Conservation (phyloP, 805 yeast species). For the Maudiozyma turicensis region DNA sequence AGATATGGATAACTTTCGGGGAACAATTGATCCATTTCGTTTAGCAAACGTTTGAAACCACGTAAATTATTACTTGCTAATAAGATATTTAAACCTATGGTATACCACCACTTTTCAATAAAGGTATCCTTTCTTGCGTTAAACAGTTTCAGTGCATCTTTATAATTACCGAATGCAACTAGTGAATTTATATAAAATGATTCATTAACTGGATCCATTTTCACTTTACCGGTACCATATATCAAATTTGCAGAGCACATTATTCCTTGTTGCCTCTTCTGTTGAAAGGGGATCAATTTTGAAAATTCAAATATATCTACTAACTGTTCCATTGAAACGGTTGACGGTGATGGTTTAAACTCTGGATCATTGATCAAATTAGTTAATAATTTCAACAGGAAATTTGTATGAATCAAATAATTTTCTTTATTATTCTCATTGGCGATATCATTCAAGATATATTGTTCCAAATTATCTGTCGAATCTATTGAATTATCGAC, state of each 20-base stretch:
- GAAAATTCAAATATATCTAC: slow-evolving; percentile 34
- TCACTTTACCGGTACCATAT: slow-evolving; percentile 33
- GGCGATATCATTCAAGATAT: background rate
- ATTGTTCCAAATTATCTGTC: background rate
- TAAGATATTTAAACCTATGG: slow-evolving; percentile 36
- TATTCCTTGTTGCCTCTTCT: slow-evolving; percentile 28
- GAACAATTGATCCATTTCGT: slow-evolving; percentile 21
- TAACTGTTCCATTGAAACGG: slow-evolving; percentile 25
- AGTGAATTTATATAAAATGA: slow-evolving; percentile 40
- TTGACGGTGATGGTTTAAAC: slow-evolving; percentile 1
- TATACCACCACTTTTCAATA: slow-evolving; percentile 45
- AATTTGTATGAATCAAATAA: slow-evolving; percentile 12
- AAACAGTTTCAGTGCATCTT: slow-evolving; percentile 33
- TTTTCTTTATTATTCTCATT: background rate
- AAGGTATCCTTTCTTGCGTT: slow-evolving; percentile 28
- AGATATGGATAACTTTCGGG: slow-evolving; percentile 23
- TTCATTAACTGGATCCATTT: slow-evolving; percentile 44
- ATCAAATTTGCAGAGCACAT: slow-evolving; percentile 35
- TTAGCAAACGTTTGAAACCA: slow-evolving; percentile 31
- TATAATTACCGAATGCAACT: slow-evolving; percentile 25
- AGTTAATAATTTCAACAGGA: slow-evolving; percentile 13
- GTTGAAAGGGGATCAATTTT: slow-evolving; percentile 30
- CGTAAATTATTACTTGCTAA: slow-evolving; percentile 28
- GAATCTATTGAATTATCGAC: background rate
- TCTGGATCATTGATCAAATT: slow-evolving; percentile 6